Base-by-base conservation (phyloP, 176 grass and related monocot genomes). In the Cymbopogon citratus region DNA sequence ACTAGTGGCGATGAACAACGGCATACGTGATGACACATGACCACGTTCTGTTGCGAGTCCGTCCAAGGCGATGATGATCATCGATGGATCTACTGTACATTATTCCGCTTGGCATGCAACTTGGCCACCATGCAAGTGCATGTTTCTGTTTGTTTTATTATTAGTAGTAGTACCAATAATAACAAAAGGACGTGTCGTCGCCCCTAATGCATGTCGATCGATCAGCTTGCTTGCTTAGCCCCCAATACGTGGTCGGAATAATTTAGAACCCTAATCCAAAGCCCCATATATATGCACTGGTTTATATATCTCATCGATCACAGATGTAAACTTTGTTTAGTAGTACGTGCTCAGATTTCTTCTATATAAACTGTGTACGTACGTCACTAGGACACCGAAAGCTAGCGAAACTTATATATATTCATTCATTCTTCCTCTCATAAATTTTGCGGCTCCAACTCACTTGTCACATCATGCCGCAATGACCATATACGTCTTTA, bases 71-170 rank as follows among this genome's bases (percentile, higher is more conserved):
- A n/a, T n/a, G n/a, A n/a, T 0, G 1, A 2, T 5, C 0, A 21
- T 54, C 18, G 23, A 26, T 21, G 21, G 13, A 27, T 12, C 38
- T 28, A 52, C 24, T 36, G 5, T 26, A 52, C 21, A 25, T 70
- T 65, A 77, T 70, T 70, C 74, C 38, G 7, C 3, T 70, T 65
- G 27, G 7, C 5, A 7, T 13, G 83, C 74, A 69, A 69, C 27
- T 71, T 70, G 83, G 51, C n/a, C 52, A 56, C 66, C 31, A n/a
- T n/a, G n/a, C 66, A 85, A 48, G 74, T 62, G 74, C 83, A 44
- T 36, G 24, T 56, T 54, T n/a, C 3, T 3, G 2, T 57, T 70
- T 60, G n/a, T n/a, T n/a, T n/a, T n/a, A n/a, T n/a, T n/a, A n/a
- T n/a, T n/a, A n/a, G n/a, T n/a, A 8, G 0, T 0, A 35, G 3